Percentiles rank a stretch among this genome's conserved stretches.
phyloP scores from a whole-genome alignment of 169 alveolate species.

The Plasmodium malariae region DNA sequence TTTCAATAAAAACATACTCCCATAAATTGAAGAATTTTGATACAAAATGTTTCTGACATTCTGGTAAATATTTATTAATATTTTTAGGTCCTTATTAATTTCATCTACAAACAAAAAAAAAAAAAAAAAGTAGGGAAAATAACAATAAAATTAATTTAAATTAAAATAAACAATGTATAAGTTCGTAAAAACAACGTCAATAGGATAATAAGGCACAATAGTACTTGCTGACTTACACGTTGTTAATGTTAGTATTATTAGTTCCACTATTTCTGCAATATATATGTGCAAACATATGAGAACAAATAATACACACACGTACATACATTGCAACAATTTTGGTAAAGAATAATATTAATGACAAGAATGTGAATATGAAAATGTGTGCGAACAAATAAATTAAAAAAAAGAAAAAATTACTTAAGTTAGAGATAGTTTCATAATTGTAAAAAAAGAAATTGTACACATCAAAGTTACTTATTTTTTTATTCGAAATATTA shows the following conservation, averaged over 20 bases:
- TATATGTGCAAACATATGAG: neutral
- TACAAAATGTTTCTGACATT: conserved; percentile 31
- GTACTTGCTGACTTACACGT: no score
- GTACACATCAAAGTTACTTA: conserved; percentile 45
- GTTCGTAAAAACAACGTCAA: no score
- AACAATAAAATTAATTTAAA: no score
- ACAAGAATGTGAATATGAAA: neutral
- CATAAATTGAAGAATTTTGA: conserved; percentile 61
- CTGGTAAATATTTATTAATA: conserved; percentile 34
- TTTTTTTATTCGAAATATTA: conserved; percentile 56
- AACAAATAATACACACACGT: no score
- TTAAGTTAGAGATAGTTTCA: conserved; percentile 37
- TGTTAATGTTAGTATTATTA: no score
- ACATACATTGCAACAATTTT: neutral
- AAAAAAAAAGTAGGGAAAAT: neutral
- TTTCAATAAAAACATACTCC: conserved; percentile 31
- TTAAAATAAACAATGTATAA: no score
- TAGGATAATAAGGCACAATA: no score
- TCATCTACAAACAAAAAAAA: conserved; percentile 17
- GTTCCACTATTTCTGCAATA: no score
- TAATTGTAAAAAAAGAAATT: conserved; percentile 57
- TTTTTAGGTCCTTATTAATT: conserved; percentile 35
- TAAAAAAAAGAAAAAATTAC: no score
- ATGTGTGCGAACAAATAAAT: no score
- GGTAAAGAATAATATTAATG: neutral